A percentile compares a stretch with the other conserved stretches of the same genome.
Conservation (phyloP, 352 stramenopile genomes). For the Thalassiosira hispida region DNA sequence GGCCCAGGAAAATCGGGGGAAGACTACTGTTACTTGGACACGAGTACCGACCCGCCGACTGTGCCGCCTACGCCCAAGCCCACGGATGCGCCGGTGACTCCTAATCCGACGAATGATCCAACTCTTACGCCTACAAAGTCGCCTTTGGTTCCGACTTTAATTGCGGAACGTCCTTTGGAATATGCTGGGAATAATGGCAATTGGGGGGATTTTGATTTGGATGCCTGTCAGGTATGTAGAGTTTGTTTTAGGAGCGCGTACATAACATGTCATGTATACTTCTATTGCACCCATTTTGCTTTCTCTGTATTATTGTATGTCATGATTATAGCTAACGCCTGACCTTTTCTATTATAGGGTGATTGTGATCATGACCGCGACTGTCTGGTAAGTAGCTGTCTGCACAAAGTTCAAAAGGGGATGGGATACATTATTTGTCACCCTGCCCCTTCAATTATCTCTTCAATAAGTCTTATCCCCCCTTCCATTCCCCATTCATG, state of each 20-base stretch:
- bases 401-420: neutral
- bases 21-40: neutral
- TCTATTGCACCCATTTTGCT: neutral
- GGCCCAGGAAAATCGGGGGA: no score
- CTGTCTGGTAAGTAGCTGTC: neutral
- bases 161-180: neutral
- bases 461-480: neutral
- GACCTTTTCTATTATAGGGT: no score
- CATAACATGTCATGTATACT: neutral
- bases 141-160: neutral
- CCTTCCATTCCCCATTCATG: neutral
- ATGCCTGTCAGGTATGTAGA: constrained; percentile 23
- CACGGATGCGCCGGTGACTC: neutral
- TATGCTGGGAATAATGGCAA: constrained; percentile 23
- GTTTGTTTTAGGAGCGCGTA: neutral
- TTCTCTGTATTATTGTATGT: neutral
- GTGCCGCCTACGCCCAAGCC: neutral
- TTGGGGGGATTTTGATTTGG: neutral
- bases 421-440: no score
- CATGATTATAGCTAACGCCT: neutral
- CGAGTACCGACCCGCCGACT: neutral
- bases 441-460: neutral
- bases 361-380: no score
- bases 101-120: neutral
- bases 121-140: neutral